These are phyloP conservation scores for Cardamine occulta DNA, from an alignment of 345 rosid genomes.

Conservation along the genomic window DNA sequence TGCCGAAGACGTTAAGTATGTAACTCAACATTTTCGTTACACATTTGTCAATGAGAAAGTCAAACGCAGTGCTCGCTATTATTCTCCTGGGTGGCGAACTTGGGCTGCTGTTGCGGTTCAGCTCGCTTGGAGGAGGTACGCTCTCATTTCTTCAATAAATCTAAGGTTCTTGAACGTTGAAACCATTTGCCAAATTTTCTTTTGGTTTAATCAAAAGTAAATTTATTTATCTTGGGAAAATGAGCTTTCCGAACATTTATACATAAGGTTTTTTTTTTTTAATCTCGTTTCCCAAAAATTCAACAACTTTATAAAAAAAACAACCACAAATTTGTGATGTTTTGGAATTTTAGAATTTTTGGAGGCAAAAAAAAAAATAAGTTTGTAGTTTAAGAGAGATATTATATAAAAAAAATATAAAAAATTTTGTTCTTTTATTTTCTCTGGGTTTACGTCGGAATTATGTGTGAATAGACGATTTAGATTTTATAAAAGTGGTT, in stretches of 20 bases:
- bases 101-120: conserved; percentile 98
- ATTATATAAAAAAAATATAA: no score
- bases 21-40: conserved; percentile 94
- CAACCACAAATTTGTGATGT: no score
- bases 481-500: not conserved
- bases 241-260: not conserved
- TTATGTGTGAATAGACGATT: not conserved
- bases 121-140: conserved; percentile 85
- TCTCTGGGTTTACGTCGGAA: not conserved
- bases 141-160: not conserved
- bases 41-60: conserved; percentile 90
- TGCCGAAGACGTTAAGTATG: conserved; percentile 88
- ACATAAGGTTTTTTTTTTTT: no score
- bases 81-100: conserved; percentile 98
- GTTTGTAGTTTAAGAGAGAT: not conserved
- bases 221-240: no score
- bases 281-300: not conserved
- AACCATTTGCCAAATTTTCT: not conserved
- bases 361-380: no score
- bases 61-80: conserved; percentile 89
- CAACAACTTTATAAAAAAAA: no score
- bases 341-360: not conserved
- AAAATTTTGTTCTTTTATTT: not conserved
- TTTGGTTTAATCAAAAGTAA: not conserved
- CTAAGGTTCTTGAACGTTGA: no score